Evolutionary conservation across 441 rosid genomes (phyloP).

Genomic region (Brassica balearica): DNA sequence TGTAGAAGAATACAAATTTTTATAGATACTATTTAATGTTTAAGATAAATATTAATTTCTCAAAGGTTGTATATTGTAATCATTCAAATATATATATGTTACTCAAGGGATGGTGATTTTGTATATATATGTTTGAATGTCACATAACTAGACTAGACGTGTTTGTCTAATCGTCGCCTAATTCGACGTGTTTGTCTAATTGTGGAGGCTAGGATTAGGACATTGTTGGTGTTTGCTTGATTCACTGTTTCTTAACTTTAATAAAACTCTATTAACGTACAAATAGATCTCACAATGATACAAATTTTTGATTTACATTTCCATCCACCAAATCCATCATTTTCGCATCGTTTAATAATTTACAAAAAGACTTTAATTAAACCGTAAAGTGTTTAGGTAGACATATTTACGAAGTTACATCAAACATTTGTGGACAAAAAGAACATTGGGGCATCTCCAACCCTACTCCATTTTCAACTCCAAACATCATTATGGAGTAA

Average conservation of each 20-base stretch:
- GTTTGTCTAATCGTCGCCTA: conserved; percentile 19
- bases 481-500: too few relatives aligned
- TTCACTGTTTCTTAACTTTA: not conserved
- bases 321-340: conserved; percentile 1
- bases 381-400: conserved; percentile 3
- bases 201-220: conserved; percentile 11
- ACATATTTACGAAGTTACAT: conserved; percentile 1
- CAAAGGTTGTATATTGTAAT: not conserved
- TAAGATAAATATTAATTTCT: not conserved
- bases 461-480: too few relatives aligned
- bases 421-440: conserved; percentile 20
- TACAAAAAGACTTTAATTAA: not conserved
- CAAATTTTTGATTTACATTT: not conserved
- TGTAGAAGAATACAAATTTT: not conserved
- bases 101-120: not conserved
- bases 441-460: not conserved
- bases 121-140: not conserved
- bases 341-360: conserved; percentile 5
- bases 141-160: not conserved
- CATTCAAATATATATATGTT: not conserved
- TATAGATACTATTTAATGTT: not conserved
- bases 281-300: not conserved
- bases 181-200: conserved; percentile 14
- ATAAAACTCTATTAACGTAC: not conserved
- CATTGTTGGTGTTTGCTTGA: conserved; percentile 6